phyloP scores from a whole-genome alignment of 1,139 yeast genomes.

The Suhomyces atakaporum region DNA sequence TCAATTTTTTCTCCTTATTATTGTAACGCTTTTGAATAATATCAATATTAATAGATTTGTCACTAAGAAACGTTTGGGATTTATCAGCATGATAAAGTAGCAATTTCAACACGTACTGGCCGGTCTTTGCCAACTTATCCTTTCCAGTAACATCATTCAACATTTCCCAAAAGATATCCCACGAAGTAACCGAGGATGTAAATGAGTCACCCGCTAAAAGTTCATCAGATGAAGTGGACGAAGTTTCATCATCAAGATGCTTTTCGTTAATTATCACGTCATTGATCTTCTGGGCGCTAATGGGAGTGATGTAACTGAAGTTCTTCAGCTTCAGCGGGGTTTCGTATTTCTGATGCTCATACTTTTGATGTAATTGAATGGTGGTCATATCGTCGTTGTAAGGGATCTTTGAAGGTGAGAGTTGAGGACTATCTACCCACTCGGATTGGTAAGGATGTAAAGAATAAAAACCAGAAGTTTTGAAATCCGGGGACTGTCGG shows the following conservation, averaged over 20 bases:
- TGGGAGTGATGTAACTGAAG: conserved; percentile 28
- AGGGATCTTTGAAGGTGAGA: conserved; percentile 26
- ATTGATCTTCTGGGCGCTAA: conserved; percentile 20
- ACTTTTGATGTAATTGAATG: conserved; percentile 1
- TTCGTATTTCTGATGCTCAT: conserved; percentile 16
- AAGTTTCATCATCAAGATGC: conserved; percentile 10
- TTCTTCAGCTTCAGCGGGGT: conserved; percentile 26
- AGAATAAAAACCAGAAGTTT: conserved; percentile 2
- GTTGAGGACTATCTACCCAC: conserved; percentile 38
- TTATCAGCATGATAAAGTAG: conserved; percentile 50
- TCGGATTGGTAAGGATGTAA: conserved; percentile 29
- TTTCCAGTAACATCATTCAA: conserved; percentile 62
- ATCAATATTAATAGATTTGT: conserved; percentile 33
- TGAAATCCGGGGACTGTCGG: conserved; percentile 1
- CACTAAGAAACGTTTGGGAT: conserved; percentile 40
- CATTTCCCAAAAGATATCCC: conserved; percentile 53
- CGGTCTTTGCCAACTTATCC: conserved; percentile 66
- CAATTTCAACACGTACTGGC: conserved; percentile 59
- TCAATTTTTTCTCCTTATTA: conserved; percentile 35
- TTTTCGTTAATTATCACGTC: conserved; percentile 8
- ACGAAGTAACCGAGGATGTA: conserved; percentile 4
- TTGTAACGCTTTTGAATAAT: conserved; percentile 35
- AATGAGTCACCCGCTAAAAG: not conserved
- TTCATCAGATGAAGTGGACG: conserved; percentile 10
- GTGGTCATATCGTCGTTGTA: conserved; percentile 8